Conservation (phyloP, 345 rosid genomes). For the Eucalyptus erythrocorys region DNA sequence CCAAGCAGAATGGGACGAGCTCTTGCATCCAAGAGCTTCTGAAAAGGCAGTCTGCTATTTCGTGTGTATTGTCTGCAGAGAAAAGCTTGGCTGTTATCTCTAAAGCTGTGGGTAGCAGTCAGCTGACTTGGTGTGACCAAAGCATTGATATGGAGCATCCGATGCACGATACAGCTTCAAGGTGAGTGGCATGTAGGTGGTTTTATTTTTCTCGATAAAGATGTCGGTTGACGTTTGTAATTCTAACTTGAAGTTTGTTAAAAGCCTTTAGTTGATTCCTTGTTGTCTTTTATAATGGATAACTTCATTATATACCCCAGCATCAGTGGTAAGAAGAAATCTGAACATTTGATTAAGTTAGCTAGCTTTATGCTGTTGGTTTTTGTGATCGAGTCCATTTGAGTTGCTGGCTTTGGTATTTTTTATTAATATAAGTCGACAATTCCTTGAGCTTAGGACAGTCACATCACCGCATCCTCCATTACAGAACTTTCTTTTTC, state of each 20-base stretch:
- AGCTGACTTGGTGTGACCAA: not conserved
- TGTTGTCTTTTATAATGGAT: not conserved
- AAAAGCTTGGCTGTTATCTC: constrained; percentile 31
- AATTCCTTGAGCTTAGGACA: not conserved
- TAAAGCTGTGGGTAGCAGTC: constrained; percentile 3
- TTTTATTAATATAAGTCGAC: not conserved
- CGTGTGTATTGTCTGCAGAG: constrained; percentile 31
- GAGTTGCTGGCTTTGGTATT: not conserved
- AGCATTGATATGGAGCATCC: constrained; percentile 5
- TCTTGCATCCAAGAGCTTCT: constrained; percentile 22
- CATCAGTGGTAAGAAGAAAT: not conserved
- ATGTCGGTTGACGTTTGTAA: not conserved
- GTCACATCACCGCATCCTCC: not conserved
- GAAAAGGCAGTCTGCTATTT: constrained; percentile 42
- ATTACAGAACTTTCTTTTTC: not conserved
- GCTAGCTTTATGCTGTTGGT: not conserved
- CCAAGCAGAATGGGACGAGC: constrained; percentile 16
- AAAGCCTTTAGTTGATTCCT: not conserved
- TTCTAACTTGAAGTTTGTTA: not conserved
- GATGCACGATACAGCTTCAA: constrained; percentile 1
- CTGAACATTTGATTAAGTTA: not conserved
- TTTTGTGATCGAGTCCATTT: not conserved
- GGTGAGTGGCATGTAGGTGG: not conserved
- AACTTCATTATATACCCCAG: not conserved
- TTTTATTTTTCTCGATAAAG: not conserved